Percentiles rank a stretch among this genome's conserved stretches.
phyloP scores from a whole-genome alignment of 371 early-diverging fungal species.

The Syncephalastrum racemosum region DNA sequence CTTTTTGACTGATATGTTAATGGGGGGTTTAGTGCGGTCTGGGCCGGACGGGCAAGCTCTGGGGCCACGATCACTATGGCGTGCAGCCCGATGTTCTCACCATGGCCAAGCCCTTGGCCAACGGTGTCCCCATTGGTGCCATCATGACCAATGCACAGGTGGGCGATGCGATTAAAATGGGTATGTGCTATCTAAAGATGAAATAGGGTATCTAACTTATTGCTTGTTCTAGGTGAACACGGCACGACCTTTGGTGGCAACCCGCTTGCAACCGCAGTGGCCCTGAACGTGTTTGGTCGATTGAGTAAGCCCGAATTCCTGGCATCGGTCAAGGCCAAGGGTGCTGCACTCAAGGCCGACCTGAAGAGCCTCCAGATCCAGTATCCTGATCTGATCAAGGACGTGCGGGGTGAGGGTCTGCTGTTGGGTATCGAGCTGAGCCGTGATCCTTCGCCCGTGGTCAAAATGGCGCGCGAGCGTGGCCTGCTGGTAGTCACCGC shows the following conservation, averaged over 20 bases:
- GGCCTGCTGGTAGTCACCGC: slow-evolving; percentile 89
- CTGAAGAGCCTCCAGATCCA: slow-evolving; percentile 48
- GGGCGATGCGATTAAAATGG: slow-evolving; percentile 74
- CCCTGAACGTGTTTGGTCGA: slow-evolving; percentile 67
- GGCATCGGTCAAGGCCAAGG: slow-evolving; percentile 59
- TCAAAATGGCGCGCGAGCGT: slow-evolving; percentile 74
- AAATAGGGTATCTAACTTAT: neutral
- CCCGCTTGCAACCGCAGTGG: slow-evolving; percentile 82
- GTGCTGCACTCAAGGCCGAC: slow-evolving; percentile 54
- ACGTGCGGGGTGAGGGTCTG: slow-evolving; percentile 85
- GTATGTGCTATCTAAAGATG: slow-evolving; percentile 21
- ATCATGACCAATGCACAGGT: slow-evolving; percentile 74
- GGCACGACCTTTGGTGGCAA: slow-evolving; percentile 97
- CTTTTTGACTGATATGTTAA: slow-evolving; percentile 2
- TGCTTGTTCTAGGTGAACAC: slow-evolving; percentile 72
- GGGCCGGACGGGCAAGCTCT: slow-evolving; percentile 89
- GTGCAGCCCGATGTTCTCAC: slow-evolving; percentile 90
- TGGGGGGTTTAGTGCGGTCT: slow-evolving; percentile 71
- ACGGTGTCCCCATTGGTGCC: slow-evolving; percentile 96
- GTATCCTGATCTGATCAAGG: slow-evolving; percentile 61
- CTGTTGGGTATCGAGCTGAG: slow-evolving; percentile 77
- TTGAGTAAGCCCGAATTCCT: slow-evolving; percentile 72
- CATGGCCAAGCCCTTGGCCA: slow-evolving; percentile 94
- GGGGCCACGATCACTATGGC: slow-evolving; percentile 78
- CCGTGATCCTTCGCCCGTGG: slow-evolving; percentile 66